Evolutionary conservation across 805 yeast genomes (phyloP), one percentile per base, ranked within the genome.

Genomic region (Lachancea lanzarotensis): DNA sequence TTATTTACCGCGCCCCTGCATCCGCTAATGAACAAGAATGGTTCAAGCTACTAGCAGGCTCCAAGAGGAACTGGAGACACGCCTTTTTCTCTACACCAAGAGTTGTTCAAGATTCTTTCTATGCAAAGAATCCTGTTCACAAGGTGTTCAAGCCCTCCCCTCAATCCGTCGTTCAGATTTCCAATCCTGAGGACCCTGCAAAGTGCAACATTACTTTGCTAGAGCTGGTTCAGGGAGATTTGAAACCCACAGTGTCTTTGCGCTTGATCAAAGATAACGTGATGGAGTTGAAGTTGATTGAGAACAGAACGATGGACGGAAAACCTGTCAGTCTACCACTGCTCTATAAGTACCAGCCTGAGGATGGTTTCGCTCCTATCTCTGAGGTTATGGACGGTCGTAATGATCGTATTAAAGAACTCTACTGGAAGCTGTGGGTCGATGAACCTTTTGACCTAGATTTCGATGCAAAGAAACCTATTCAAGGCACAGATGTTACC

Each of bases 381-480:
- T 73, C 81, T 53, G 98, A 93, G 71, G 78, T 84, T 32, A 84
- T 87, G 82, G 85, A 81, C 52, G 93, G 82, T 58, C 82, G 98
- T 74, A 93, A 93, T 70, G 79, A 78, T 49, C 79, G 98, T 67
- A 91, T 95, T 69, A 93, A 93, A 73, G 81, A 82, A 67, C 87
- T 93, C 74, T 93, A 93, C 80, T 93, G 98, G 98, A 82, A 82
- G 64, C 74, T 91, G 60, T 93, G 99, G 99, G 88, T 88, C 62
- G 70, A 69, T 54, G 81, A 81, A 54, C 81, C 84, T 55, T 75
- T 84, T 54, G 66, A 74, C 52, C 60, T 76, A 46, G 75, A 81
- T 57, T 81, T 84, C 56, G 84, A 84, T 60, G 86, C 86, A 52
- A 74, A 79, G 56, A 71, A 80, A 53, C 74, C 77, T 37, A 83